Percentiles rank a stretch among this genome's conserved stretches.
Conservation (phyloP, 768 basidiomycete species). For the Pulveroboletus sp. region DNA sequence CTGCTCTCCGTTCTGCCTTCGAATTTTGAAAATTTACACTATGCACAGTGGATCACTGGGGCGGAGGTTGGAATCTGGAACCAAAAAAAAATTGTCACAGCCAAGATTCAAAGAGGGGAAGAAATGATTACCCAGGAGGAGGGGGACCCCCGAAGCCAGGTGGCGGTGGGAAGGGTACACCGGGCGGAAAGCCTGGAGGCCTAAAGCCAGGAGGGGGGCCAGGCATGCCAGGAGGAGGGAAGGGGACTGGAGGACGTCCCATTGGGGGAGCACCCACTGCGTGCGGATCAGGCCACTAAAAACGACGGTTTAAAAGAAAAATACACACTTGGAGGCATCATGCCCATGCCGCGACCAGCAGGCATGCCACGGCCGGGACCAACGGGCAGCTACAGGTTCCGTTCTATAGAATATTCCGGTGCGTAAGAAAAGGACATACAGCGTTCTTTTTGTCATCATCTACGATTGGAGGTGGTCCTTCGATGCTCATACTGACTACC, state of each 20-base stretch:
- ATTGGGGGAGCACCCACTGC: conserved; percentile 60
- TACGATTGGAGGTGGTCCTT: conserved; percentile 89
- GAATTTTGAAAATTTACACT: conserved; percentile 10
- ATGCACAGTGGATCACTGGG: conserved; percentile 31
- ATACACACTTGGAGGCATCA: conserved; percentile 80
- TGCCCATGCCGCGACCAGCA: conserved; percentile 95
- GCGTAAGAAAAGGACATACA: conserved; percentile 41
- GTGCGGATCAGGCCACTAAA: conserved; percentile 9
- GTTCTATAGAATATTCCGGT: conserved; percentile 18
- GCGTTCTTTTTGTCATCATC: conserved; percentile 87
- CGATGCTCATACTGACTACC: conserved; percentile 91
- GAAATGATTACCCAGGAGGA: conserved; percentile 71
- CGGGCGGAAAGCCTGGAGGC: conserved; percentile 80
- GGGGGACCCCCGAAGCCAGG: conserved; percentile 81
- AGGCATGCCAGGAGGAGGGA: conserved; percentile 73
- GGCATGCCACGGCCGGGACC: conserved; percentile 96
- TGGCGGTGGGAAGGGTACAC: conserved; percentile 77
- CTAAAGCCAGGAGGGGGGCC: conserved; percentile 85
- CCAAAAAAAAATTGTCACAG: conserved; percentile 3
- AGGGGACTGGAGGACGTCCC: conserved; percentile 66
- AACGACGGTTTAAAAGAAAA: conserved; percentile 15
- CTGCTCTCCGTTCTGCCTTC: conserved; percentile 23
- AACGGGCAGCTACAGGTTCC: conserved; percentile 58
- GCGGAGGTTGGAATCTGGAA: conserved; percentile 48
- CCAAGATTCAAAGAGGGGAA: neutral